These are phyloP conservation scores for Limonium bicolor DNA, from an alignment of 148 eudicot genomes.

Conservation along the genomic window DNA sequence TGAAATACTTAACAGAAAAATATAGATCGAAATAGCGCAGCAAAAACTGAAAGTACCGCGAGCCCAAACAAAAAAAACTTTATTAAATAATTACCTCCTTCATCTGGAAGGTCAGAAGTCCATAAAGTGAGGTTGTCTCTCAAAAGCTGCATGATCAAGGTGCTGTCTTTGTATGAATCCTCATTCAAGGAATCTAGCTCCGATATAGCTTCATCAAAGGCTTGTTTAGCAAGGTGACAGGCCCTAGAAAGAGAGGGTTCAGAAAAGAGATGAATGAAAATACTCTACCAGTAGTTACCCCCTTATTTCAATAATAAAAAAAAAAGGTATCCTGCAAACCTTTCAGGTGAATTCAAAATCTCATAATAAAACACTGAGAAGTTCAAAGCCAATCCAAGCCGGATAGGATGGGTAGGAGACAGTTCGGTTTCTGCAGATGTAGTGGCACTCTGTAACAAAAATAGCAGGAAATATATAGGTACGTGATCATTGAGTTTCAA, in stretches of 20 bases:
- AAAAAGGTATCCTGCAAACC: constrained; percentile 23
- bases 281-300: background rate
- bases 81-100: constrained; percentile 72
- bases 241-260: constrained; percentile 46
- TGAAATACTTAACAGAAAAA: too few species aligned
- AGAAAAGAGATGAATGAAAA: constrained; percentile 1
- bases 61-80: too few species aligned
- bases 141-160: too few species aligned
- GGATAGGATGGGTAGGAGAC: constrained; percentile 81
- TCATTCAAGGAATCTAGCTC: constrained; percentile 79
- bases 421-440: constrained; percentile 63
- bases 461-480: too few species aligned
- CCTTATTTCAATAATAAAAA: background rate
- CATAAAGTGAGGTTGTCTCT: too few species aligned
- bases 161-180: too few species aligned
- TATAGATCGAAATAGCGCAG: too few species aligned
- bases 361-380: constrained; percentile 87
- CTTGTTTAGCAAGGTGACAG: too few species aligned
- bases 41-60: too few species aligned
- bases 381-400: constrained; percentile 88
- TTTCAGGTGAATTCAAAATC: constrained; percentile 82
- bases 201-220: too few species aligned
- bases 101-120: constrained; percentile 87
- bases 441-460: constrained; percentile 49
- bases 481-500: too few species aligned